phyloP scores from a whole-genome alignment of 306 rosid species.

The Mucuna pruriens region DNA sequence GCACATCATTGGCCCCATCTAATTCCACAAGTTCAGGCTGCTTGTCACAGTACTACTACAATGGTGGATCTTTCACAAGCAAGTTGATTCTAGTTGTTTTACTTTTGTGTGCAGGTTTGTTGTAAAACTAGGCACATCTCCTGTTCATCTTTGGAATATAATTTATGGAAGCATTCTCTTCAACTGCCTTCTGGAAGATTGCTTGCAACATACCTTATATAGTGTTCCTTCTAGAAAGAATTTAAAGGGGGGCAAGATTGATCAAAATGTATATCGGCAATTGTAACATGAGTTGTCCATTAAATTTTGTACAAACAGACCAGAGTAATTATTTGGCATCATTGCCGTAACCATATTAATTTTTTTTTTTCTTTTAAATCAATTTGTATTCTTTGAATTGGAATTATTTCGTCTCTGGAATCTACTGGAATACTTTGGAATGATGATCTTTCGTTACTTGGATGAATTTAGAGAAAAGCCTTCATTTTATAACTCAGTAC shows the following conservation, averaged over 20 bases:
- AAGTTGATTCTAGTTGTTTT: constrained; percentile 50
- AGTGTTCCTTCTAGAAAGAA: constrained; percentile 56
- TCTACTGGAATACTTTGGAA: constrained; percentile 36
- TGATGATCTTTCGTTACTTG: background rate
- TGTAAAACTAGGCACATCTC: constrained; percentile 45
- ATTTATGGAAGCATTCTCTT: constrained; percentile 34
- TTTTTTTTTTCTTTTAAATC: background rate
- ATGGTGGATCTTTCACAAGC: constrained; percentile 54
- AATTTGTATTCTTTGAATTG: constrained; percentile 51
- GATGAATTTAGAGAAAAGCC: background rate
- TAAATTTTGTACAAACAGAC: constrained; percentile 59
- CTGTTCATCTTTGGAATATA: constrained; percentile 39
- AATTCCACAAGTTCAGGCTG: constrained; percentile 70
- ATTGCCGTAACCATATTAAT: constrained; percentile 40
- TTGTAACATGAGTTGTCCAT: constrained; percentile 44
- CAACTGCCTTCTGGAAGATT: constrained; percentile 41
- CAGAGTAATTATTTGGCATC: constrained; percentile 43
- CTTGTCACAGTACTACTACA: constrained; percentile 48
- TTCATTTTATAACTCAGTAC: constrained; percentile 12
- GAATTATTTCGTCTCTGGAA: constrained; percentile 3
- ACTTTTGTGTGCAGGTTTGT: constrained; percentile 53
- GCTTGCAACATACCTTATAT: constrained; percentile 61
- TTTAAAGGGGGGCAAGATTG: constrained; percentile 46
- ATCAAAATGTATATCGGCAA: constrained; percentile 47
- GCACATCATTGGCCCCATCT: constrained; percentile 72